phyloP scores from a whole-genome alignment of 129 eudicot genomes.

The Arctium minus region DNA sequence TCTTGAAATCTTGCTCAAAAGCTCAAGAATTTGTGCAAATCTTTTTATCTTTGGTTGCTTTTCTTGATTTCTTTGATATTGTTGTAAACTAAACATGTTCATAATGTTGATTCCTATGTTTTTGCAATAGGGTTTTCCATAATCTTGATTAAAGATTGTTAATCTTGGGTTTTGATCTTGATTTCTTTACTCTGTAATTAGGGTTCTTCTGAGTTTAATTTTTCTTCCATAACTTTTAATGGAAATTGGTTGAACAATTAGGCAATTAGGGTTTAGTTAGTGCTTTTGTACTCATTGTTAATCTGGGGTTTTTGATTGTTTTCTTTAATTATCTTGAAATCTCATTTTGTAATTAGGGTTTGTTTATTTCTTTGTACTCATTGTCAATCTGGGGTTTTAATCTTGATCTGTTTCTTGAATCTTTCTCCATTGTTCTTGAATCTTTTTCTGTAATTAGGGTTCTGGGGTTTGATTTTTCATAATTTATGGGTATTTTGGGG shows the following conservation, averaged over 20 bases:
- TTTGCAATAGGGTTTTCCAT: slow-evolving; percentile 7
- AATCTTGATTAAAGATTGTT: slow-evolving; percentile 11
- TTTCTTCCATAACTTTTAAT: slow-evolving; percentile 15
- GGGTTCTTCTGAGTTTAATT: slow-evolving; percentile 12
- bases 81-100: slow-evolving; percentile 19
- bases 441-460: slow-evolving; percentile 6
- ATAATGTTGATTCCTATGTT: slow-evolving; percentile 14
- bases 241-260: slow-evolving; percentile 16
- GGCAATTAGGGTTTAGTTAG: slow-evolving; percentile 2
- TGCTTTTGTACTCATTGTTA: slow-evolving; percentile 6
- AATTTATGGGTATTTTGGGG: slow-evolving; percentile 1
- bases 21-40: background rate
- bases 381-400: slow-evolving; percentile 1
- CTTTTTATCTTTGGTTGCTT: background rate
- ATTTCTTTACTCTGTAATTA: slow-evolving; percentile 8
- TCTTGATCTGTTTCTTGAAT: slow-evolving; percentile 10
- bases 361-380: background rate
- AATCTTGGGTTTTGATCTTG: slow-evolving; percentile 25
- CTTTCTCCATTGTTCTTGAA: slow-evolving; percentile 7
- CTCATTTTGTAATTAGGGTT: background rate
- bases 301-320: background rate
- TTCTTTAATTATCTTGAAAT: background rate
- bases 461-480: background rate
- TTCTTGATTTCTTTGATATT: slow-evolving; percentile 20
- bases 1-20: slow-evolving; percentile 14